These are phyloP conservation scores for Agrostemma githago DNA, from an alignment of 148 eudicot species.

Conservation along the genomic window DNA sequence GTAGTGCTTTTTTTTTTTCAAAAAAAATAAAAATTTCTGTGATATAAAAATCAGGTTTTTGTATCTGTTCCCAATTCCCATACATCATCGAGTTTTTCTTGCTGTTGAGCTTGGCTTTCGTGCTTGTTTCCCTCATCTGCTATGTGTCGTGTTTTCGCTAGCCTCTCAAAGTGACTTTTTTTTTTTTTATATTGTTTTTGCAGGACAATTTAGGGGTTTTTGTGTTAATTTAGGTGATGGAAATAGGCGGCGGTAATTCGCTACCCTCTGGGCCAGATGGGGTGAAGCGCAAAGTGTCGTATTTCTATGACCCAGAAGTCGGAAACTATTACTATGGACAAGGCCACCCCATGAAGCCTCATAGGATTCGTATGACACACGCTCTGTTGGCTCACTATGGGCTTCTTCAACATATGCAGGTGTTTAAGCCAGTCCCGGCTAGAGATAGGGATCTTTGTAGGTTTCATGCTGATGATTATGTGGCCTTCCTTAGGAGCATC, in stretches of 20 bases:
- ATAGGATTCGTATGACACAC: constrained; percentile 59
- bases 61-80: not conserved
- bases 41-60: not conserved
- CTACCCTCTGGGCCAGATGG: constrained; percentile 54
- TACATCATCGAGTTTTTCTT: not conserved
- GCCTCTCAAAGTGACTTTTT: not conserved
- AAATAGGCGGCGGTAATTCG: constrained; percentile 57
- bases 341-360: constrained; percentile 72
- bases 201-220: not conserved
- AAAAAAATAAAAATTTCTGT: too few species aligned
- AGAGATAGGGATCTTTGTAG: constrained; percentile 54
- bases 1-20: too few species aligned
- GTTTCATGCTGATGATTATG: constrained; percentile 65
- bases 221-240: constrained; percentile 28
- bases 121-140: not conserved
- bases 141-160: not conserved
- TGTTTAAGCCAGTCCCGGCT: constrained; percentile 48
- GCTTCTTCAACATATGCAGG: constrained; percentile 55
- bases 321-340: constrained; percentile 67
- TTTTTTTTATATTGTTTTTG: not conserved
- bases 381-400: constrained; percentile 62
- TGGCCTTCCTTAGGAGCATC: constrained; percentile 47
- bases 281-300: constrained; percentile 48
- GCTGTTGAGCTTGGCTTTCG: not conserved
- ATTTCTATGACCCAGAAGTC: constrained; percentile 58